A percentile compares a stretch with the other conserved stretches of the same genome.
Conservation (phyloP, 2,329 filamentous ascomycete genomes). For the Arthrobotrys conoides region DNA sequence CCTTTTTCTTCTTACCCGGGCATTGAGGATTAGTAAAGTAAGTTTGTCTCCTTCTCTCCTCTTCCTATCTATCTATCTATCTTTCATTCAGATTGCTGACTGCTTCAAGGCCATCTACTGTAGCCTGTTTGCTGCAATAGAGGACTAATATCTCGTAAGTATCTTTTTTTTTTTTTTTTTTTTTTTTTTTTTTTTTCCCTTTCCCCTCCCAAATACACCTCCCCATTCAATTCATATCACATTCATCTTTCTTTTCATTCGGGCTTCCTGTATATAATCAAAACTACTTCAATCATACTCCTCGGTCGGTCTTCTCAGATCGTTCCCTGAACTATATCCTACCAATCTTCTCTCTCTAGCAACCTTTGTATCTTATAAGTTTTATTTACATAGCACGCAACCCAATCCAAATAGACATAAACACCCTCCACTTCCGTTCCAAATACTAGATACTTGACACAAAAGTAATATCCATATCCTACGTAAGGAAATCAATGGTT, state of each 20-base stretch:
- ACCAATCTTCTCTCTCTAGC: no score
- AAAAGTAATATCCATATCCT: no score
- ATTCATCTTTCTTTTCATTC: background rate
- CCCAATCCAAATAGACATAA: no score
- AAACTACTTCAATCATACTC: background rate
- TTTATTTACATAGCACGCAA: background rate
- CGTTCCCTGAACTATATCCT: background rate
- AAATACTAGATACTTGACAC: no score
- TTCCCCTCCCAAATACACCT: background rate
- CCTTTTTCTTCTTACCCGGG: background rate
- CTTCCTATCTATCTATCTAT: background rate
- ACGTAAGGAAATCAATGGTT: no score
- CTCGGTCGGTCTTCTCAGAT: background rate
- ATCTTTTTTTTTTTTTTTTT: background rate
- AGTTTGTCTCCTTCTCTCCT: background rate
- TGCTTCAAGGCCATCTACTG: background rate
- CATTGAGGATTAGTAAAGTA: slow-evolving; percentile 16
- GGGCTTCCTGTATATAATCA: background rate
- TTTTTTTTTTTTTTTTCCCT: background rate
- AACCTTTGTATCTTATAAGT: background rate
- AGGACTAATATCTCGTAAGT: slow-evolving; percentile 24
- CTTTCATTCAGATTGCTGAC: background rate
- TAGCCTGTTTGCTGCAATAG: background rate
- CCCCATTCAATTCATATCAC: background rate
- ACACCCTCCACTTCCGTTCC: no score